phyloP scores from a whole-genome alignment of 75 land plant genomes.

The Picea sitchensis region DNA sequence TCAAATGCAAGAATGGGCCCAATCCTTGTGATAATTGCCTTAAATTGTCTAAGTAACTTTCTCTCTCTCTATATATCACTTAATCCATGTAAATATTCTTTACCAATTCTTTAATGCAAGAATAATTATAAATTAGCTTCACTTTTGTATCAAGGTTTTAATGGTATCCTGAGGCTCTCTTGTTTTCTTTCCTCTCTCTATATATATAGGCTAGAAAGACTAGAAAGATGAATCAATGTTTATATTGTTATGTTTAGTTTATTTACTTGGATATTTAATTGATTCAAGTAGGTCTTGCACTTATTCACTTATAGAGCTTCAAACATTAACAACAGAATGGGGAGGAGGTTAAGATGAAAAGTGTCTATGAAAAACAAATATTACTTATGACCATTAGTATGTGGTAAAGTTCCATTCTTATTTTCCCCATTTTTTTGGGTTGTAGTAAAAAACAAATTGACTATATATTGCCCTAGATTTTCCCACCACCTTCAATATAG shows the following conservation, averaged over 20 bases:
- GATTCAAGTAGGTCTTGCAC: neutral
- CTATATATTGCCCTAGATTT: no score
- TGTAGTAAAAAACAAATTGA: no score
- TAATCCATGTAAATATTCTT: neutral
- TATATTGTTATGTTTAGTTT: neutral
- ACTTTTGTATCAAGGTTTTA: neutral
- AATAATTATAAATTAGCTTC: neutral
- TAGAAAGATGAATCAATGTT: neutral
- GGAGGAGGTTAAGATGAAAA: no score
- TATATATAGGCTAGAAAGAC: neutral
- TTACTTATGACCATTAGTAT: no score
- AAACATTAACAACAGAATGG: no score
- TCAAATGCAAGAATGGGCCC: slow-evolving; percentile 48
- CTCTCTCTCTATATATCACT: neutral
- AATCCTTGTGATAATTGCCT: slow-evolving; percentile 79
- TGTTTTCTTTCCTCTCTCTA: neutral
- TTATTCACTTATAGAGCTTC: no score
- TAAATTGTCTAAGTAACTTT: slow-evolving; percentile 23
- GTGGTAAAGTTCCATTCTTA: no score
- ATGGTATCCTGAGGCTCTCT: neutral
- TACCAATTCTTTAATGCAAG: neutral
- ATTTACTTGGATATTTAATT: neutral
- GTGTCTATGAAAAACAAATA: no score
- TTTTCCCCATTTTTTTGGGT: no score
- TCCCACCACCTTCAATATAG: no score